These are phyloP conservation scores for Heimioporus sp. DNA, from an alignment of 768 basidiomycete genomes.

Conservation along the genomic window DNA sequence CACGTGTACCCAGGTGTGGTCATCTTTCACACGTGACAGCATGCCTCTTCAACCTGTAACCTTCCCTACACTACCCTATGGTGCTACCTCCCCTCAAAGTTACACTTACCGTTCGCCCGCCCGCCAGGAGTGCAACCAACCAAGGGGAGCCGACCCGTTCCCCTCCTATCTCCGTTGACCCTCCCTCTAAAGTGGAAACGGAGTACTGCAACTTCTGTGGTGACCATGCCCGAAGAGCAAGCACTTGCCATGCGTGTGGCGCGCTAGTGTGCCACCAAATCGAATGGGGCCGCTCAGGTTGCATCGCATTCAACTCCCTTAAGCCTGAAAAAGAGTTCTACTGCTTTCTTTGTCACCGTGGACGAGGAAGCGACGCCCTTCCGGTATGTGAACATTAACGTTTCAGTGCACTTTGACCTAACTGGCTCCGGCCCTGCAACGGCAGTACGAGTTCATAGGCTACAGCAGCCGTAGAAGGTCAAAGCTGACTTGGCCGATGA, in stretches of 20 bases:
- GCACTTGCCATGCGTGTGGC: neutral
- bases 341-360: neutral
- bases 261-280: neutral
- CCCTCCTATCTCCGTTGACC: too few relatives aligned
- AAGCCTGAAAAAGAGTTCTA: neutral
- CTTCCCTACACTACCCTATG: too few relatives aligned
- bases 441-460: neutral
- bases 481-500: neutral
- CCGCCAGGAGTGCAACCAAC: too few relatives aligned
- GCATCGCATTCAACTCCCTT: neutral
- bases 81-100: too few relatives aligned
- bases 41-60: too few relatives aligned
- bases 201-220: neutral
- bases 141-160: too few relatives aligned
- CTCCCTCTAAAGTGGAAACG: neutral
- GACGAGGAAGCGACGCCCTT: neutral
- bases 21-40: too few relatives aligned
- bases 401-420: neutral
- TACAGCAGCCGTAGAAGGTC: neutral
- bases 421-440: too few relatives aligned
- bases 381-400: too few relatives aligned
- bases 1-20: too few relatives aligned
- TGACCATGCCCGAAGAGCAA: neutral
- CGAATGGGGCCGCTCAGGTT: neutral
- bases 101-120: too few relatives aligned